Percentiles rank a stretch among this genome's conserved stretches.
Conservation (phyloP, 768 basidiomycete species). For the Russula olivacea region DNA sequence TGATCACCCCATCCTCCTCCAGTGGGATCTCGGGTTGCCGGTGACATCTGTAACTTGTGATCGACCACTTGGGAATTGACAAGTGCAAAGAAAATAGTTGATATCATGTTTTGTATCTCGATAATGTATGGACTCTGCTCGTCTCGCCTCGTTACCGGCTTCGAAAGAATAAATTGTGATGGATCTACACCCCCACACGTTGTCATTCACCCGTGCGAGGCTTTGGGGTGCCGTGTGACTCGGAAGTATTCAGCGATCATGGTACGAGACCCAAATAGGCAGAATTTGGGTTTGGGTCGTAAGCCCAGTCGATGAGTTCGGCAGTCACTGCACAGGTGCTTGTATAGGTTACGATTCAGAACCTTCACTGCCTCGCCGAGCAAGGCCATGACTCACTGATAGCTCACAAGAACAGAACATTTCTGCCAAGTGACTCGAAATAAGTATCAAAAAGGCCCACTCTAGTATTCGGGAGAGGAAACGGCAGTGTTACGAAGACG, state of each 20-base stretch:
- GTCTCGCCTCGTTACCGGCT: background rate
- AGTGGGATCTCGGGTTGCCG: background rate
- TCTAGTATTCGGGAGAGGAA: too few relatives aligned
- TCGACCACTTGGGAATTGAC: background rate
- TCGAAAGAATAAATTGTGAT: background rate
- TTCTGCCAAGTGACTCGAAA: too few relatives aligned
- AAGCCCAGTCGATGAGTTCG: too few relatives aligned
- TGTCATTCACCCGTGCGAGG: background rate
- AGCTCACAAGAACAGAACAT: too few relatives aligned
- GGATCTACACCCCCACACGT: background rate
- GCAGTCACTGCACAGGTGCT: too few relatives aligned
- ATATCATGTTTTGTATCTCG: constrained; percentile 21
- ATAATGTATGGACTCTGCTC: constrained; percentile 10
- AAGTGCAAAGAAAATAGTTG: constrained; percentile 9
- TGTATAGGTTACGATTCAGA: too few relatives aligned
- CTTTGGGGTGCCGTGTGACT: background rate
- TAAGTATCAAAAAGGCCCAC: too few relatives aligned
- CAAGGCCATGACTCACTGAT: too few relatives aligned
- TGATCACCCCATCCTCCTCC: constrained; percentile 30
- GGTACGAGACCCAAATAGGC: too few relatives aligned
- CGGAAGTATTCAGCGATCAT: background rate
- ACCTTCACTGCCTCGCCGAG: too few relatives aligned
- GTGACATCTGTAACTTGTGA: too few relatives aligned
- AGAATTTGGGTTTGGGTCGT: too few relatives aligned
- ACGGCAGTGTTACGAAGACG: background rate